These are phyloP conservation scores for Talaromyces rugulosus DNA, from an alignment of 2,329 filamentous ascomycete species.

Conservation along the genomic window DNA sequence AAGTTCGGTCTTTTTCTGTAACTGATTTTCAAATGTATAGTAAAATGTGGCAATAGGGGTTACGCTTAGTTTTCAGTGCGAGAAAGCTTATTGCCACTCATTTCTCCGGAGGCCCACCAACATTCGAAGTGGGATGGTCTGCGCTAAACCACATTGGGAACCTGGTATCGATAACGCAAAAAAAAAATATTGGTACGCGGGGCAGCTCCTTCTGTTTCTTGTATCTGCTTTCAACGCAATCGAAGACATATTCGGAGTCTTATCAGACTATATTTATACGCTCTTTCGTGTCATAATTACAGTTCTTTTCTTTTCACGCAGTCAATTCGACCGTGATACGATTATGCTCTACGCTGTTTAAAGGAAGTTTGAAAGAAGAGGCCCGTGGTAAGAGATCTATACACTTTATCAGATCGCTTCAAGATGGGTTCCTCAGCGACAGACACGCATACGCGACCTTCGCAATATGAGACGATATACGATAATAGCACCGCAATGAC, in stretches of 20 bases:
- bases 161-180: constrained; percentile 10
- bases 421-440: not conserved
- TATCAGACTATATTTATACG: not conserved
- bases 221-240: not conserved
- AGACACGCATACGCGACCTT: not conserved
- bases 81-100: not conserved
- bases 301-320: not conserved
- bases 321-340: not conserved
- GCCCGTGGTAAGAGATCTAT: not conserved
- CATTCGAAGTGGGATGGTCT: not conserved
- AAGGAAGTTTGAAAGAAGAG: not conserved
- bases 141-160: constrained; percentile 5
- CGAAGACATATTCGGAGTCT: not conserved
- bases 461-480: constrained; percentile 26
- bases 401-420: not conserved
- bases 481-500: constrained; percentile 19
- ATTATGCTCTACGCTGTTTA: not conserved
- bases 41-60: not conserved
- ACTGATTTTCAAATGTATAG: no score
- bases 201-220: not conserved
- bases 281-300: not conserved
- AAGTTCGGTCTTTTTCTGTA: not conserved
- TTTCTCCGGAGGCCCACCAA: not conserved
- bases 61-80: not conserved
- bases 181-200: constrained; percentile 9